Conservation (phyloP, 148 eudicot genomes). For the Fagopyrum esculentum region DNA sequence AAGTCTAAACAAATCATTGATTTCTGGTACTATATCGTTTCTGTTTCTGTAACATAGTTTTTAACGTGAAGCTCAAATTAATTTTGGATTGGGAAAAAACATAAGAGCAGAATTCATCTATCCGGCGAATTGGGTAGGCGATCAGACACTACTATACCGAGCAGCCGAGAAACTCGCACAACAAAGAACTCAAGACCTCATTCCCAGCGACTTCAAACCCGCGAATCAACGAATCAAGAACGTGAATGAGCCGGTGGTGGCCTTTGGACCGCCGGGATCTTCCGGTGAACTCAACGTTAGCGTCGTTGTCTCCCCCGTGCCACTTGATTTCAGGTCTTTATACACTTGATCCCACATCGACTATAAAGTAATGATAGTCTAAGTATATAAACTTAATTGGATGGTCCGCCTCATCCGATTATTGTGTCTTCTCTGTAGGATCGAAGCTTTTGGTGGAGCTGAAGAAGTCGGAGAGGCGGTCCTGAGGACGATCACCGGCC, state of each 20-base stretch:
- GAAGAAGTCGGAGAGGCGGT: constrained; percentile 75
- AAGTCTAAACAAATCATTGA: background rate
- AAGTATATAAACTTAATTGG: too few relatives aligned
- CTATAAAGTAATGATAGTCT: too few relatives aligned
- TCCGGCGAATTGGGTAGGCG: constrained; percentile 87
- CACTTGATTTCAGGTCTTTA: constrained; percentile 67
- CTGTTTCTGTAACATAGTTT: too few relatives aligned
- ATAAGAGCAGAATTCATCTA: constrained; percentile 62
- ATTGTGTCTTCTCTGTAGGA: constrained; percentile 28
- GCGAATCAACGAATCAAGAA: constrained; percentile 28
- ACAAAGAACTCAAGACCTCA: constrained; percentile 56
- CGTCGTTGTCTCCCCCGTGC: constrained; percentile 72
- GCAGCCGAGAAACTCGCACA: constrained; percentile 57
- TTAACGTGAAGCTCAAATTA: too few relatives aligned
- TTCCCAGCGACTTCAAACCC: constrained; percentile 9
- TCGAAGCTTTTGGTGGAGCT: constrained; percentile 87
- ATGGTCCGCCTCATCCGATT: too few relatives aligned
- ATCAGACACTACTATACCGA: constrained; percentile 61
- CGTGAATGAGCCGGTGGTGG: constrained; percentile 71
- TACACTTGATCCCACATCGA: background rate
- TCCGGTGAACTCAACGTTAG: constrained; percentile 92
- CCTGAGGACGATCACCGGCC: constrained; percentile 45
- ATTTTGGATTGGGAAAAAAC: constrained; percentile 16
- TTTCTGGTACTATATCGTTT: too few relatives aligned
- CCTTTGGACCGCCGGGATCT: constrained; percentile 94